phyloP scores from a whole-genome alignment of 345 rosid genomes.

The Anastatica hierochuntica region DNA sequence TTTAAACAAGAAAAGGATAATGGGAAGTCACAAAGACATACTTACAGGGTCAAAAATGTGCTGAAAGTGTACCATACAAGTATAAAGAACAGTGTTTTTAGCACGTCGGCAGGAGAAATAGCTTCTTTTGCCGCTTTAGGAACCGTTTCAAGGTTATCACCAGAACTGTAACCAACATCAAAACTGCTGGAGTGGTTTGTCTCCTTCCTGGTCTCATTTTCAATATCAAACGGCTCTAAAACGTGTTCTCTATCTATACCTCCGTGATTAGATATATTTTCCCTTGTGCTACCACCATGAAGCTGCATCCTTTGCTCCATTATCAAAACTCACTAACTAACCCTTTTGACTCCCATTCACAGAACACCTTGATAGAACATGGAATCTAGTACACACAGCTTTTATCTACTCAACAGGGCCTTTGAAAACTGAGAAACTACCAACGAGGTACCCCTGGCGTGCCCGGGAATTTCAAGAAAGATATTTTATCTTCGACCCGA shows the following conservation, averaged over 20 bases:
- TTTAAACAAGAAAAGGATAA: background rate
- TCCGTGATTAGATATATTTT: conserved; percentile 20
- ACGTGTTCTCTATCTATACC: conserved; percentile 29
- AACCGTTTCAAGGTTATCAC: conserved; percentile 19
- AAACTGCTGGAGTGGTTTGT: conserved; percentile 22
- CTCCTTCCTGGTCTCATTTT: conserved; percentile 37
- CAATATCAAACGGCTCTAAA: conserved; percentile 39
- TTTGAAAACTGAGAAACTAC: too few species aligned
- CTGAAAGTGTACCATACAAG: conserved; percentile 99
- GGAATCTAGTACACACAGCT: conserved; percentile 11
- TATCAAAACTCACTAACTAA: conserved; percentile 4
- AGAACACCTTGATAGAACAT: conserved; percentile 19
- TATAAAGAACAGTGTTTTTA: conserved; percentile 85
- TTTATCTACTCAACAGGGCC: background rate
- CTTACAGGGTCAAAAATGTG: conserved; percentile 98
- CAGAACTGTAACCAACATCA: conserved; percentile 29
- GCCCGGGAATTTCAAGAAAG: background rate
- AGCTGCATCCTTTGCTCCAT: conserved; percentile 36
- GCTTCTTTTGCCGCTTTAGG: conserved; percentile 29
- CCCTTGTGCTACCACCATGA: conserved; percentile 30
- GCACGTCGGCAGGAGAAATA: conserved; percentile 60
- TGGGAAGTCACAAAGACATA: conserved; percentile 13
- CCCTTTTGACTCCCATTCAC: conserved; percentile 23
- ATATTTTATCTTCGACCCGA: too few species aligned
- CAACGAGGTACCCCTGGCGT: conserved; percentile 5